Evolutionary conservation across 495 filamentous ascomycete species (phyloP), one percentile per base, ranked within the genome.

Genomic region (Penicillium turbatum): DNA sequence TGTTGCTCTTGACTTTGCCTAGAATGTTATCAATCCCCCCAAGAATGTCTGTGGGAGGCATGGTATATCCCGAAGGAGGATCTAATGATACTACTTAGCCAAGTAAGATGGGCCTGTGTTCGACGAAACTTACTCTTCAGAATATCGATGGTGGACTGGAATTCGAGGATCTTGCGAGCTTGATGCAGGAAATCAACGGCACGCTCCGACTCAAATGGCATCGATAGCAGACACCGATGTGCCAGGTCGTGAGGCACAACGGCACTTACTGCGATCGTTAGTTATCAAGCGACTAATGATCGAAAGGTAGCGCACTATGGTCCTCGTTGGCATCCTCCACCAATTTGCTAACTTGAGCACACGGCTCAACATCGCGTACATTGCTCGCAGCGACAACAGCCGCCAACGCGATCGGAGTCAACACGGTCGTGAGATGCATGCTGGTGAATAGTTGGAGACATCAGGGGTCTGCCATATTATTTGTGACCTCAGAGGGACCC

Each of bases 141-240:
- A 60, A 79, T 79, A 16, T 72, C 70, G 15, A 82, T 43, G 0
- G 80, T 84, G 27, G 70, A 78, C 52, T 85, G 82, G 43, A 83
- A 83, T 59, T 84, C 73, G 1, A 85, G 56, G 3, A 75, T 78
- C 37, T 82, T 75, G 51, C 76, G 78, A 45, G 75, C 79, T 59
- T 85, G 82, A 19, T 66, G 58, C 15, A 84, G 29, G 55, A 85
- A 82, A 8, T 70, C 61, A 11, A 67, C 62, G 6, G 77, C 81
- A 15, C 78, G 74, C 26, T 72, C 75, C 3, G 71, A 38, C 52
- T 80, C 75, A 58, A 86, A 83, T 0, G 82, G 82, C 41, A 83
- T 77, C 17, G 71, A 79, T 24, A 61, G 68, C n/a, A 86, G 67
- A 56, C 82, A 86, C 31, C 73, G 61, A 57, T 75, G 75, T 4